Base-by-base conservation (phyloP, 352 stramenopile species). In the Pythium rhizo-oryzae region DNA sequence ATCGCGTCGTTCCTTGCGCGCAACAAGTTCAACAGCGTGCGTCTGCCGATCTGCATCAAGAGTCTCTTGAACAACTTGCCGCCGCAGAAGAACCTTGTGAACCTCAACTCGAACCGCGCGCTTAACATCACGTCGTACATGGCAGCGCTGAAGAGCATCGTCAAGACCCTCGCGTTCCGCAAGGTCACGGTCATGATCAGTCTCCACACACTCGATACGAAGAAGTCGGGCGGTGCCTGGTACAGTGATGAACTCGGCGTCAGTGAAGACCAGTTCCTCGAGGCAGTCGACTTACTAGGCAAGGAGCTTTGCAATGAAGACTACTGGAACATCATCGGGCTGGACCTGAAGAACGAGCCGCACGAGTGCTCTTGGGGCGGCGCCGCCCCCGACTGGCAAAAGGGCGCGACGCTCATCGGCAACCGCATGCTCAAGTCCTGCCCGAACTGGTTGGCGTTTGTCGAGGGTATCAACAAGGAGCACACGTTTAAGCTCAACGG, bases 341-440 rank as follows among this genome's bases (percentile, higher is more conserved):
- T 94, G 1, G 85, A 94, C 62, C 65, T 94, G 13, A 94, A 94
- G 59, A 94, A 94, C 57, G 86, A 94, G 51, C 86, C 86, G 16
- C 64, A 86, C 8, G 83, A 83, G 6, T 81, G 82, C 50, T 94
- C 84, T 81, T 85, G 86, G 11, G 76, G 82, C 15, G 70, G 74
- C 24, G n/a, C 52, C 4, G 52, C 28, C 2, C 52, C 52, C 5
- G 86, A 94, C 59, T 94, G 90, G 52, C 75, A 84, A 15, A 49
- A 76, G 8, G 86, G 86, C 9, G 75, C 72, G 19, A 78, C 88
- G 60, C 88, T 86, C 41, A 92, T 94, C 55, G 86, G 79, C 43
- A 82, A 90, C 39, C 74, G 82, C n/a, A 94, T 94, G 86, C 84
- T 83, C 53, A 66, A 52, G 12, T 81, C 82, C 35, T 94, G 86